Evolutionary conservation across 139 green algal genomes (phyloP), one percentile per base, ranked within the genome.

Genomic region (Chlamydomonas sphaeroides): DNA sequence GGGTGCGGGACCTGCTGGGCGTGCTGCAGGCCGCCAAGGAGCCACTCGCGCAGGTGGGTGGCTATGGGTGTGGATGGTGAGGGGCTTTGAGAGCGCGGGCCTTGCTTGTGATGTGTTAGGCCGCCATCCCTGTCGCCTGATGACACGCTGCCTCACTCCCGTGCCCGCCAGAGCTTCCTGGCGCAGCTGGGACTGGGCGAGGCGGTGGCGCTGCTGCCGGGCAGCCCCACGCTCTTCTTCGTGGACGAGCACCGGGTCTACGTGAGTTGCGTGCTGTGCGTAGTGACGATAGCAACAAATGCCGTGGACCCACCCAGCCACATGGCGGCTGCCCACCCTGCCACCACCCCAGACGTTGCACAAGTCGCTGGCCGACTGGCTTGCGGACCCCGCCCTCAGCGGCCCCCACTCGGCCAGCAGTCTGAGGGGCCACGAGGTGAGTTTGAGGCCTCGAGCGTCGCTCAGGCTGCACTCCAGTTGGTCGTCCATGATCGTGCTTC

Each of bases 121-220:
- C 45, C 45, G 45, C 45, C 10, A 53, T 53, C 11, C 45, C 45
- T 53, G 45, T 53, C 45, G 11, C 14, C 45, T 53, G n/a, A n/a
- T n/a, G n/a, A n/a, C n/a, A n/a, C n/a, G n/a, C n/a, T n/a, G n/a
- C n/a, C n/a, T n/a, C n/a, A n/a, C n/a, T n/a, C n/a, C n/a, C n/a
- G n/a, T n/a, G n/a, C 45, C 45, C 10, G 10, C 45, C 45, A 62
- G 62, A 42, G 32, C 32, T 39, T 42, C 32, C 62, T 68, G n/a
- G 32, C n/a, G 62, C 62, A 68, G 62, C n/a, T 68, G 62, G 62
- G 62, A n/a, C 53, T 79, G 71, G 51, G 71, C 32, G 7, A 18
- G 10, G 51, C 51, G 35, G 6, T 79, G 23, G 20, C 51, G 51
- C 53, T 53, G 71, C 53, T 79, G 71, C 71, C 71, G 17, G 71